Evolutionary conservation across 2,329 filamentous ascomycete species (phyloP).

Genomic region (Paraphoma sp.): DNA sequence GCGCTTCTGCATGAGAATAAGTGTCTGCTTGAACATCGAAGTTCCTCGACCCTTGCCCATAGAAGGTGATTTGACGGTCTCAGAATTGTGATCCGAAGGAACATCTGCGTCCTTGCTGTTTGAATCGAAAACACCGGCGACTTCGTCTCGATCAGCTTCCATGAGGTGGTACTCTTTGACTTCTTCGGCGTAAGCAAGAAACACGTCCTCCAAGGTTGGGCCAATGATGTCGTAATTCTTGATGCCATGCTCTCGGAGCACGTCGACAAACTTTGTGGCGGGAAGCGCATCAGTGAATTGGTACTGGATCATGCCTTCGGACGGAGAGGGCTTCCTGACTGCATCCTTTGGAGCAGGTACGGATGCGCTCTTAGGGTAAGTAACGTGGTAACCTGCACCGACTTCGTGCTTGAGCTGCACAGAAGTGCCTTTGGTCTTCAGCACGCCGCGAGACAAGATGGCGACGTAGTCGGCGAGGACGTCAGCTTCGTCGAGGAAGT

Average conservation of each 20-base stretch:
- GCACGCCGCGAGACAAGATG: conserved; percentile 81
- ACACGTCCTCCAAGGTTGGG: conserved; percentile 92
- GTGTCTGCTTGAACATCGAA: conserved; percentile 72
- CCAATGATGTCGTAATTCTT: conserved; percentile 84
- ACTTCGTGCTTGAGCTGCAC: conserved; percentile 83
- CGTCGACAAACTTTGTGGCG: conserved; percentile 73
- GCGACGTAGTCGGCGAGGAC: conserved; percentile 87
- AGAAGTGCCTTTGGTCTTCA: conserved; percentile 83
- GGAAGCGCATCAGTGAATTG: conserved; percentile 71
- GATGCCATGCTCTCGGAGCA: conserved; percentile 71
- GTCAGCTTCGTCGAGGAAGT: conserved; percentile 94
- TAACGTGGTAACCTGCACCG: conserved; percentile 83
- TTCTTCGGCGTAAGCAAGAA: conserved; percentile 84
- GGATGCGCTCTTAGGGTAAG: conserved; percentile 37
- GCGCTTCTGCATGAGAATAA: conserved; percentile 79
- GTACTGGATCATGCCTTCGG: conserved; percentile 74
- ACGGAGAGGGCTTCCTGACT: conserved; percentile 51
- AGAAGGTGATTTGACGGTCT: conserved; percentile 39
- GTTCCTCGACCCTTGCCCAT: conserved; percentile 74
- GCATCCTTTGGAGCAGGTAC: conserved; percentile 59
- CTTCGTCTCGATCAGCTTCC: conserved; percentile 32
- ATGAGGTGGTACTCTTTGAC: conserved; percentile 61
- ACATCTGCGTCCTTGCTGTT: conserved; percentile 27
- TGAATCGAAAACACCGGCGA: conserved; percentile 17
- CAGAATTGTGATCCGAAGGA: conserved; percentile 37